Conservation (phyloP, 768 basidiomycete species). For the Suillus subalutaceus region DNA sequence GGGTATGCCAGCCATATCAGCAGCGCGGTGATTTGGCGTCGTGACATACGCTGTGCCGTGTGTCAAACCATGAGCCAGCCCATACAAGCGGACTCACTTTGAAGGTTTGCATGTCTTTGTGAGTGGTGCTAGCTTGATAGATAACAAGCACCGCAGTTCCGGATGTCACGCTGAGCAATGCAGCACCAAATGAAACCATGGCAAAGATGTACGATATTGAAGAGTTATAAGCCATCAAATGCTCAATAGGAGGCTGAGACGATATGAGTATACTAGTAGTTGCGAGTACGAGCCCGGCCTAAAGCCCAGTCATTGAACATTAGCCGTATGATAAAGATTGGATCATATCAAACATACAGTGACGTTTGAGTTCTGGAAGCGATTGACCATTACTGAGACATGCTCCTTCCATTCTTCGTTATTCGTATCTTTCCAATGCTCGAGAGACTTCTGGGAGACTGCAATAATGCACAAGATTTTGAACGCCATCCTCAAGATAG, state of each 20-base stretch:
- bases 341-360: background rate
- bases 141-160: slow-evolving; percentile 2
- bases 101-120: background rate
- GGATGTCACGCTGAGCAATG: slow-evolving; percentile 4
- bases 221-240: background rate
- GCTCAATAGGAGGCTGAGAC: background rate
- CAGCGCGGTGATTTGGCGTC: background rate
- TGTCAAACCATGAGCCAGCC: background rate
- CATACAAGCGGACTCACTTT: background rate
- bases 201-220: background rate
- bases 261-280: slow-evolving; percentile 1
- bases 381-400: background rate
- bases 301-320: background rate
- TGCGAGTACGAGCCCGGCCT: slow-evolving; percentile 5
- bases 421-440: background rate
- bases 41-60: background rate
- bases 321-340: background rate
- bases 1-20: slow-evolving; percentile 6
- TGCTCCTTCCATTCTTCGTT: background rate
- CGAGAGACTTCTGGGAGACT: background rate
- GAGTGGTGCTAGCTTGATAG: background rate
- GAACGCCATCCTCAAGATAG: background rate
- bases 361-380: slow-evolving; percentile 1
- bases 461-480: background rate
- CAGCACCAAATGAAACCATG: background rate